Percentiles rank a stretch among this genome's conserved stretches.
These are phyloP conservation scores for Zoysia matrella DNA, from an alignment of 202 grass and related monocot genomes.

Conservation along the genomic window DNA sequence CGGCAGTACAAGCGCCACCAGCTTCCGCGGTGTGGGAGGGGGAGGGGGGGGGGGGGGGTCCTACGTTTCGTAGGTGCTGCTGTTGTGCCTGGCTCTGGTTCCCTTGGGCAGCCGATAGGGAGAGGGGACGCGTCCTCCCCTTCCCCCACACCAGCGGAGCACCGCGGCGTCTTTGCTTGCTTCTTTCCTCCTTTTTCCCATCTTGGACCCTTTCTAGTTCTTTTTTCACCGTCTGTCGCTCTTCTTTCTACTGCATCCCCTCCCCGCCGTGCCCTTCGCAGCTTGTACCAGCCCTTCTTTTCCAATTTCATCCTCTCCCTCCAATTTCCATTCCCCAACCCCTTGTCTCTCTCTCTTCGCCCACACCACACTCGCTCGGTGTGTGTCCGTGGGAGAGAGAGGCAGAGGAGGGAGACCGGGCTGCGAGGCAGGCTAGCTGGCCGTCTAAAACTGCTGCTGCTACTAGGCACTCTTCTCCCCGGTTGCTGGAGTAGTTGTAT, in stretches of 20 bases:
- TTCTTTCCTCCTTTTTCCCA: not conserved
- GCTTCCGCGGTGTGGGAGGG: too few relatives aligned
- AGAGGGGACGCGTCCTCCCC: not conserved
- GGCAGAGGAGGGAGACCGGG: not conserved
- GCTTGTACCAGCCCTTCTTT: conserved; percentile 48
- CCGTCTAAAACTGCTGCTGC: conserved; percentile 29
- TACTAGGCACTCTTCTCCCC: conserved; percentile 10
- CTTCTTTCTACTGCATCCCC: not conserved
- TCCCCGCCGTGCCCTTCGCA: not conserved
- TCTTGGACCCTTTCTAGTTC: conserved; percentile 57
- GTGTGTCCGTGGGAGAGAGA: conserved; percentile 43
- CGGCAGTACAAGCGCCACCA: too few relatives aligned
- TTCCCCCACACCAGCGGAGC: not conserved
- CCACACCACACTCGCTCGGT: conserved; percentile 43
- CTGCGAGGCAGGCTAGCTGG: not conserved
- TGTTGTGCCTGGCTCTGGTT: too few relatives aligned
- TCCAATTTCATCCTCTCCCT: conserved; percentile 63
- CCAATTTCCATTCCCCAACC: conserved; percentile 30
- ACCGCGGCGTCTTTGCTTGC: conserved; percentile 8
- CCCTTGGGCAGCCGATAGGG: too few relatives aligned
- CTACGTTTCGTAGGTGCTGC: too few relatives aligned
- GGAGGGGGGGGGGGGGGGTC: too few relatives aligned
- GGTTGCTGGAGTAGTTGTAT: conserved; percentile 12
- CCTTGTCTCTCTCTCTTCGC: conserved; percentile 7
- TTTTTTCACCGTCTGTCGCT: conserved; percentile 73